Percentiles rank a stretch among this genome's conserved stretches.
Evolutionary conservation across 1,284 basidiomycete species (phyloP).

Genomic region (Apiotrichum akiyoshidainum): DNA sequence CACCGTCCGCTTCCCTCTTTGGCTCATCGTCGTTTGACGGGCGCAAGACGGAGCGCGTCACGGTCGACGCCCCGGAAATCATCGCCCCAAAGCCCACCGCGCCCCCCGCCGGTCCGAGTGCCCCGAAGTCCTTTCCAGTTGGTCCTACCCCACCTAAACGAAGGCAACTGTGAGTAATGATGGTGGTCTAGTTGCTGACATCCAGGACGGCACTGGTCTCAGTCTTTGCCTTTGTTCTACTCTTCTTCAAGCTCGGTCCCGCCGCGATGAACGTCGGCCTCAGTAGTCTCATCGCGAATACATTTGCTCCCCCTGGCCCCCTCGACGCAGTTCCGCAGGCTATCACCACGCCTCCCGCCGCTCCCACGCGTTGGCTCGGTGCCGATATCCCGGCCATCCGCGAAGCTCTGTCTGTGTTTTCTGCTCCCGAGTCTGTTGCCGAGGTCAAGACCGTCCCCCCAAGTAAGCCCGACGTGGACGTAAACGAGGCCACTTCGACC

Average conservation of each 20-base stretch:
- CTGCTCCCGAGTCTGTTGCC: background rate
- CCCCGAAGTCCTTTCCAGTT: slow-evolving; percentile 9
- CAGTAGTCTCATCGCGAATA: background rate
- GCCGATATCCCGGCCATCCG: slow-evolving; percentile 9
- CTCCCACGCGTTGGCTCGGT: background rate
- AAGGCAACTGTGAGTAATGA: slow-evolving; percentile 6
- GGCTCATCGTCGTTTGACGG: background rate
- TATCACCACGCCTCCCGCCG: background rate
- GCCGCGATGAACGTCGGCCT: background rate
- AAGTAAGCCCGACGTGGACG: background rate
- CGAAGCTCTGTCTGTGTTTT: slow-evolving; percentile 6
- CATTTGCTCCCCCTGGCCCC: slow-evolving; percentile 1
- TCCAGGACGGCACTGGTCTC: slow-evolving; percentile 7
- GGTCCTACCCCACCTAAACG: slow-evolving; percentile 5
- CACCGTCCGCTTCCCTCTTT: background rate
- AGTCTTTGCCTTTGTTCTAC: slow-evolving; percentile 2
- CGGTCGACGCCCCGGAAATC: too few species aligned
- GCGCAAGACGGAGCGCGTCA: slow-evolving; percentile 1
- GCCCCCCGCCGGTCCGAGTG: background rate
- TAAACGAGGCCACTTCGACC: background rate
- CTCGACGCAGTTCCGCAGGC: background rate
- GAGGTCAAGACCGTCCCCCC: background rate
- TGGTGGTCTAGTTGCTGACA: background rate
- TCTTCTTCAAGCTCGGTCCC: slow-evolving; percentile 7
- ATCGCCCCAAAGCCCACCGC: background rate